Evolutionary conservation across 306 rosid genomes (phyloP).

Genomic region (Psophocarpus tetragonolobus): DNA sequence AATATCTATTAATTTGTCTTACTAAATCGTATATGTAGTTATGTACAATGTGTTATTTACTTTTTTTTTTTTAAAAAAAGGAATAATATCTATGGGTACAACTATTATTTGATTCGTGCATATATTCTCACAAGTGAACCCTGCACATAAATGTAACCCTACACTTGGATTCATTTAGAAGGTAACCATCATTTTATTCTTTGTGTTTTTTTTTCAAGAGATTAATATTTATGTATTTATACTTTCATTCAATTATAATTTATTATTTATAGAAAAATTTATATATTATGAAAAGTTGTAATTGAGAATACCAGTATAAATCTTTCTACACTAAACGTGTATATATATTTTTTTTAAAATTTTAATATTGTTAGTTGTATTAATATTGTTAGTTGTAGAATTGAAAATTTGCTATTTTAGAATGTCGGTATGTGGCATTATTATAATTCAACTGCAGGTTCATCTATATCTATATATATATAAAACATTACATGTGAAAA

Average conservation of each 20-base stretch:
- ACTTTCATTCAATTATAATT: too few species aligned
- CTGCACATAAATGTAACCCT: background rate
- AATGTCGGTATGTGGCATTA: slow-evolving; percentile 5
- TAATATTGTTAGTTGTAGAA: background rate
- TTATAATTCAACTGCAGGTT: background rate
- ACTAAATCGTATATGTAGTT: background rate
- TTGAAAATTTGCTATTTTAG: slow-evolving; percentile 4
- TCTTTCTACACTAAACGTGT: too few species aligned
- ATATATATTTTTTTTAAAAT: too few species aligned
- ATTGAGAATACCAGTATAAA: too few species aligned
- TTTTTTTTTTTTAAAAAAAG: too few species aligned
- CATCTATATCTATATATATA: too few species aligned
- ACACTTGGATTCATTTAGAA: background rate
- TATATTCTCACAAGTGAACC: slow-evolving; percentile 6
- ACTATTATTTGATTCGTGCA: slow-evolving; percentile 13
- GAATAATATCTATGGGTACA: background rate
- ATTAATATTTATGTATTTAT: too few species aligned
- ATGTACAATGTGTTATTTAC: background rate
- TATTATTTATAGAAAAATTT: too few species aligned
- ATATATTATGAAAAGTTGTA: too few species aligned
- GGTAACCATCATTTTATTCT: background rate
- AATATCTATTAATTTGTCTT: background rate
- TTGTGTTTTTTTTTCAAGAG: background rate
- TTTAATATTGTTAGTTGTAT: too few species aligned
- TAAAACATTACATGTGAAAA: slow-evolving; percentile 38